phyloP scores from a whole-genome alignment of 192 early-diverging fungal genomes.

The Rhizophagus clarus region DNA sequence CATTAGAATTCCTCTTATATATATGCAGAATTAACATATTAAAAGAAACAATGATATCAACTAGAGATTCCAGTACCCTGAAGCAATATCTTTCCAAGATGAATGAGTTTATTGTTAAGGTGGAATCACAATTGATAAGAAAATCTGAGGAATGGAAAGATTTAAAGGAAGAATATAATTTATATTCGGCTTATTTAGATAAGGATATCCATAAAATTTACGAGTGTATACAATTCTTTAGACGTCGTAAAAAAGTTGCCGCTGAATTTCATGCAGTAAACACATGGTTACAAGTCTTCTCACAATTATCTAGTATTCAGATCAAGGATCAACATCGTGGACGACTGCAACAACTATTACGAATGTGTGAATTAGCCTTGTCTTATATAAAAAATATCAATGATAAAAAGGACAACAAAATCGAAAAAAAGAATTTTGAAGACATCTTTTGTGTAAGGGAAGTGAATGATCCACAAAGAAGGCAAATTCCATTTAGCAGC shows the following conservation, averaged over 20 bases:
- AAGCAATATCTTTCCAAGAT: not conserved
- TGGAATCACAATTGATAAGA: not conserved
- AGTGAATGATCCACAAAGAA: not conserved
- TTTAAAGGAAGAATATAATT: not conserved
- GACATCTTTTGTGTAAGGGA: not conserved
- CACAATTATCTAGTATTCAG: not conserved
- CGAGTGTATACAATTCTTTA: not conserved
- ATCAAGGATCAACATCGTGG: not conserved
- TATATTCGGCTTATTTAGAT: constrained; percentile 22
- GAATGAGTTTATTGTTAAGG: not conserved
- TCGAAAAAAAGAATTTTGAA: constrained; percentile 10
- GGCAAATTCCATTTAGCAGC: constrained; percentile 1
- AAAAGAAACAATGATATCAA: not conserved
- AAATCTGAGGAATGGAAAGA: not conserved
- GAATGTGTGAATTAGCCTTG: not conserved
- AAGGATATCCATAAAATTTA: not conserved
- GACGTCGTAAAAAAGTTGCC: not conserved
- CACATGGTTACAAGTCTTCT: not conserved
- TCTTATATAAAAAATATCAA: not conserved
- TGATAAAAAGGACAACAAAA: no score
- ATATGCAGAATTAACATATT: constrained; percentile 20
- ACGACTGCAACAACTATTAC: not conserved
- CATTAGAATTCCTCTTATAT: not conserved
- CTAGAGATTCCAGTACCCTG: not conserved
- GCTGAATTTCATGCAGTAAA: not conserved